phyloP scores from a whole-genome alignment of 2,329 filamentous ascomycete species.

The Balansia obtecta region DNA sequence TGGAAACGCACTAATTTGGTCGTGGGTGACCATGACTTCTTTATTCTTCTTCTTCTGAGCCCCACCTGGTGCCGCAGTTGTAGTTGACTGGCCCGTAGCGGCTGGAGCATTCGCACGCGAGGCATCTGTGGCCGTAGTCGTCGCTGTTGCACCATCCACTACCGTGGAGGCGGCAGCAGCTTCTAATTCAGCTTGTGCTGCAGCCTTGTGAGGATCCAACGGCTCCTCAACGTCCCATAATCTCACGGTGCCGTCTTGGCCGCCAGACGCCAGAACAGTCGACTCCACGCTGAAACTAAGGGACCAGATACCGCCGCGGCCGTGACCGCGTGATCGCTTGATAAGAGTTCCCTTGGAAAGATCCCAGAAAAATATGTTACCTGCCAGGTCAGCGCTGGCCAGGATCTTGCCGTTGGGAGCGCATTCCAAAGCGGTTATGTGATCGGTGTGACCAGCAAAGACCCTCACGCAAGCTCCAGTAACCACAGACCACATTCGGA shows the following conservation, averaged over 20 bases:
- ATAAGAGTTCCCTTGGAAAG: conserved; percentile 72
- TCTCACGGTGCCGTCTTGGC: conserved; percentile 83
- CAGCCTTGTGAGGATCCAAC: conserved; percentile 50
- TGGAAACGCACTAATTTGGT: conserved; percentile 88
- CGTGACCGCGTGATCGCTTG: conserved; percentile 90
- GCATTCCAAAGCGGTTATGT: conserved; percentile 74
- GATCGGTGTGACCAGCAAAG: conserved; percentile 83
- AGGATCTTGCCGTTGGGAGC: conserved; percentile 79
- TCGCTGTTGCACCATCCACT: conserved; percentile 26
- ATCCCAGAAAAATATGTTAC: conserved; percentile 92
- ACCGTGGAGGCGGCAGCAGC: conserved; percentile 30
- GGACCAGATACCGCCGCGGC: conserved; percentile 86
- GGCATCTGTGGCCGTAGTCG: conserved; percentile 16
- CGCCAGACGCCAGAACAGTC: conserved; percentile 77
- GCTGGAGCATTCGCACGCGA: conserved; percentile 9
- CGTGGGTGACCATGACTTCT: conserved; percentile 78
- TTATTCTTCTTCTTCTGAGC: conserved; percentile 66
- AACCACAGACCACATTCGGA: conserved; percentile 93
- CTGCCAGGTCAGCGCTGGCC: conserved; percentile 80
- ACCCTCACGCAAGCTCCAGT: conserved; percentile 80
- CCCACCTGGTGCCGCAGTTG: conserved; percentile 15
- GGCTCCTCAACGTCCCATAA: conserved; percentile 82
- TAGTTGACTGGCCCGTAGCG: conserved; percentile 15
- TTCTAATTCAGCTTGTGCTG: conserved; percentile 29
- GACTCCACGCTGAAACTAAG: conserved; percentile 90